Evolutionary conservation across 257 asterid genomes (phyloP), one percentile per base, ranked within the genome.

Genomic region (Solanum sejunctum): DNA sequence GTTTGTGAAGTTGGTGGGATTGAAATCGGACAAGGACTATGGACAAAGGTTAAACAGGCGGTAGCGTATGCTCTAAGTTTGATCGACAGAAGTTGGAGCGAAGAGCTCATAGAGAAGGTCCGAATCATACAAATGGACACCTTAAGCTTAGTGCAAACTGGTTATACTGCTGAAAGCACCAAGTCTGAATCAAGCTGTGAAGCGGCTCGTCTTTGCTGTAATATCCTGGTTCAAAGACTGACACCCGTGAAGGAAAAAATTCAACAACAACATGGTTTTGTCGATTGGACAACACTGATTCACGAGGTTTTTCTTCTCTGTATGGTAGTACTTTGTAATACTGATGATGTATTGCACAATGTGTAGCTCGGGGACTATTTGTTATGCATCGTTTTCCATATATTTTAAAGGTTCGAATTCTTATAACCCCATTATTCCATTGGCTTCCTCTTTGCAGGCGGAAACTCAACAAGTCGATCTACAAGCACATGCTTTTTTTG

Each of bases 111-210:
- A 54, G 95, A 93, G 69, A 94, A 90, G 87, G 84, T 94, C 71
- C 89, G 97, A 83, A 93, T 94, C 16, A 83, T 94, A 54, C 97
- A 94, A 81, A n/a, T 95, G 3, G 97, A 94, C 87, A 94, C 95
- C 12, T 81, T 94, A 85, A 91, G 97, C 87, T 78, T 94, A 60
- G 89, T 91, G 11, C 97, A 94, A 86, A 94, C 94, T n/a, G 97
- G 98, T 45, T 58, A 84, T 78, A 94, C 98, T 8, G 91, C 91
- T 51, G 97, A 91, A 18, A 94, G 98, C 91, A 94, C 98, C 9
- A 91, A 96, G 15, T 94, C 98, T 6, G 97, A 94, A 86, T 91
- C 97, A 60, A 93, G 97, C 80, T 94, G 97, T 78, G 97, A 90
- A 87, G 98, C 98, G 7, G 94, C 87, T 64, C 88, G 93, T 85